Evolutionary conservation across 257 asterid genomes (phyloP), one percentile per base, ranked within the genome.

Genomic region (Agastache rugosa): DNA sequence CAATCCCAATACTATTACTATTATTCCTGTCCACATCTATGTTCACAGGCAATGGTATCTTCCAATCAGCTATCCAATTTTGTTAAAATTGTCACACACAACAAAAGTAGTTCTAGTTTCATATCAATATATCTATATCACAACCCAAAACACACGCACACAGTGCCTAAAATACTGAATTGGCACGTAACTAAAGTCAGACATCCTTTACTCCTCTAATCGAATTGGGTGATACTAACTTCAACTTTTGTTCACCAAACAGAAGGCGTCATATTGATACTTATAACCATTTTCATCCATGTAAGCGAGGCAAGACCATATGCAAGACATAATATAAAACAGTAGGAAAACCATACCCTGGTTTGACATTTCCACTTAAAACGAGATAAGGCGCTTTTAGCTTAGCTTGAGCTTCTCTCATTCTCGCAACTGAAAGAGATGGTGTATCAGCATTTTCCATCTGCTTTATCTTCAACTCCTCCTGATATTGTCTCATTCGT

Each of bases 391-490:
- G 97, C 9, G 88, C 71, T 81, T 83, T 87, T 14, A 80, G 71
- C 81, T 83, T 83, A 67, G 86, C 89, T 74, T 94, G 99, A 84
- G 91, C 91, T 71, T 95, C 97, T 85, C 92, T 90, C 98, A 92
- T 95, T 80, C 97, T 85, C 86, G 75, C 88, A 76, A 92, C 96
- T 20, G 99, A 92, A 69, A 71, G 92, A 6, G 98, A 92, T 53
- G 99, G 99, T 31, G 98, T 94, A 74, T 94, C 98, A 2, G 99
- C 81, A 83, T 90, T 94, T 71, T 85, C 88, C 98, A 94, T 94
- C 86, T 87, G 96, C 81, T 94, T 95, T 29, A 92, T 82, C 89
- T 92, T 94, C 84, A 94, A 78, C 74, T 94, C 99, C 83, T 92
- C 96, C 44, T 83, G 90, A 76, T 92, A 94, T 69, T 92, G 96